Evolutionary conservation across 1,139 yeast genomes (phyloP).

Genomic region (Scheffersomyces titani): DNA sequence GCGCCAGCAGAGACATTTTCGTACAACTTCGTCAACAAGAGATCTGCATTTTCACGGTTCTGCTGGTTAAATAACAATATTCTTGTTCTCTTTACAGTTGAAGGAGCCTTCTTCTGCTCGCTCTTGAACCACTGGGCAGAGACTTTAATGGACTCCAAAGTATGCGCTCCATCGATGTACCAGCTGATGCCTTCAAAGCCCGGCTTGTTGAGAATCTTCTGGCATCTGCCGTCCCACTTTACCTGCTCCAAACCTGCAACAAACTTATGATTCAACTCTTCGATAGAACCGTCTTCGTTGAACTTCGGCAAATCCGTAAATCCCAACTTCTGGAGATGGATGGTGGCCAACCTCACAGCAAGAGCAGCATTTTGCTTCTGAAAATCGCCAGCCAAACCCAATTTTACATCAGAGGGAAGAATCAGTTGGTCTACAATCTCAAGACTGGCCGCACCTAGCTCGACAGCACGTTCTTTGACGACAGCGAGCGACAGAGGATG

Average conservation of each 20-base stretch:
- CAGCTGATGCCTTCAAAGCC: conserved; percentile 57
- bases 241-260: conserved; percentile 66
- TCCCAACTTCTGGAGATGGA: conserved; percentile 59
- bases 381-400: conserved; percentile 88
- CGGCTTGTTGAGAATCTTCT: conserved; percentile 51
- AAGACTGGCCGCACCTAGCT: conserved; percentile 53
- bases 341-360: conserved; percentile 72
- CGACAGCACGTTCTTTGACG: conserved; percentile 64
- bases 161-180: conserved; percentile 96
- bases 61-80: conserved; percentile 90
- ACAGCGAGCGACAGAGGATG: conserved; percentile 53
- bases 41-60: conserved; percentile 75
- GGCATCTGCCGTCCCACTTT: conserved; percentile 95
- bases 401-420: conserved; percentile 35
- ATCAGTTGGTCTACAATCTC: conserved; percentile 48
- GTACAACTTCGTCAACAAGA: conserved; percentile 57
- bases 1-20: conserved; percentile 31
- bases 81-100: conserved; percentile 18
- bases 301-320: conserved; percentile 23
- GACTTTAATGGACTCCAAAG: conserved; percentile 78
- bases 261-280: conserved; percentile 58
- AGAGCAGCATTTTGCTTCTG: conserved; percentile 86
- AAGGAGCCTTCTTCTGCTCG: conserved; percentile 10
- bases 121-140: conserved; percentile 78
- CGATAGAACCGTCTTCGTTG: conserved; percentile 15